phyloP scores from a whole-genome alignment of 495 filamentous ascomycete genomes.

The Penicillium roqueforti region DNA sequence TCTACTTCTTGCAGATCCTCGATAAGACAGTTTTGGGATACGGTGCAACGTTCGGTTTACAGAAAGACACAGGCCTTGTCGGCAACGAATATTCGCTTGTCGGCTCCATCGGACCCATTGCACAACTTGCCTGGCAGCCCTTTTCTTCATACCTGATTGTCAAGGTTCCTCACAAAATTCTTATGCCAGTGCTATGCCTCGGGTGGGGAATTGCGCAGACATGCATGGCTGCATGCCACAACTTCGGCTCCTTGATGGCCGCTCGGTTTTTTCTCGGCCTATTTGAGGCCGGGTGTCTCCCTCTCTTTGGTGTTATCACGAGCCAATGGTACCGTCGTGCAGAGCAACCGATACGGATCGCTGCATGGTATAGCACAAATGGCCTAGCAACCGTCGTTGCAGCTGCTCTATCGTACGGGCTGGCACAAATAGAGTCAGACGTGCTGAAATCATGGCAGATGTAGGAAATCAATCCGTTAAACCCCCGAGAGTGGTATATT shows the following conservation, averaged over 20 bases:
- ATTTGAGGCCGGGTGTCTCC: conserved; percentile 56
- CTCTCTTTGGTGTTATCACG: conserved; percentile 53
- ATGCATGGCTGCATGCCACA: conserved; percentile 43
- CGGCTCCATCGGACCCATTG: conserved; percentile 58
- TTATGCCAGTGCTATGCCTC: conserved; percentile 57
- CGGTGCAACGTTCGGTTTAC: conserved; percentile 59
- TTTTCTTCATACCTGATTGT: conserved; percentile 62
- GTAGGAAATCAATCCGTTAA: conserved; percentile 28
- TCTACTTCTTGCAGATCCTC: conserved; percentile 61
- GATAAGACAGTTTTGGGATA: conserved; percentile 64
- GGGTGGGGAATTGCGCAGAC: conserved; percentile 50
- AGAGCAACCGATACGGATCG: conserved; percentile 48
- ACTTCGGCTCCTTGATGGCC: conserved; percentile 42
- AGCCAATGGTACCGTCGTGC: conserved; percentile 48
- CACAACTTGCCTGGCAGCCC: conserved; percentile 63
- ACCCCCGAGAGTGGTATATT: neutral
- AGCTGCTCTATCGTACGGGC: conserved; percentile 43
- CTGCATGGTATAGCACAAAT: conserved; percentile 49
- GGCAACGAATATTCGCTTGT: conserved; percentile 60
- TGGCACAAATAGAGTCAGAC: conserved; percentile 53
- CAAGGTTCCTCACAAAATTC: conserved; percentile 59
- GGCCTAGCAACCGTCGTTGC: conserved; percentile 47
- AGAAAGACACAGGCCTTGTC: conserved; percentile 47
- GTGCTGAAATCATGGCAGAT: conserved; percentile 58
- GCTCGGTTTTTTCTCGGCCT: conserved; percentile 44